These are phyloP conservation scores for Plenodomus biglobosus DNA, from an alignment of 2,329 filamentous ascomycete species.

Conservation along the genomic window DNA sequence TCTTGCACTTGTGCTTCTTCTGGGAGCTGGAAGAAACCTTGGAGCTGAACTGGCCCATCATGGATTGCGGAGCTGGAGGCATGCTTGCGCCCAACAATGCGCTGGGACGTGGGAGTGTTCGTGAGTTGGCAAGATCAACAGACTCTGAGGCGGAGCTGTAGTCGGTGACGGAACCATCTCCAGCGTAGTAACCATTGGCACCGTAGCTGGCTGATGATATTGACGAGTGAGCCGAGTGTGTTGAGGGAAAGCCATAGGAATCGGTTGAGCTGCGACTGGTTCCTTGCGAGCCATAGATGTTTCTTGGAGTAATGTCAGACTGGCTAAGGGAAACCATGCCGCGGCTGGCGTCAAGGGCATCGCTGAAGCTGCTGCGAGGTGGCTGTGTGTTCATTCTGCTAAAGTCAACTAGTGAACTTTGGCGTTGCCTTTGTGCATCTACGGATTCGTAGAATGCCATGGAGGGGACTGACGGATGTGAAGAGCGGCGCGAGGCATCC, in stretches of 20 bases:
- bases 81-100: constrained; percentile 62
- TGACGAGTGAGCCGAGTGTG: constrained; percentile 83
- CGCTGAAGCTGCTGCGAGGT: constrained; percentile 73
- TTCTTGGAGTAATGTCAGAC: constrained; percentile 70
- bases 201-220: constrained; percentile 83
- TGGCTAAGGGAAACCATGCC: constrained; percentile 96
- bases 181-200: constrained; percentile 78
- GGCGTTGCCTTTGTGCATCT: constrained; percentile 54
- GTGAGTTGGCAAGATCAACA: constrained; percentile 75
- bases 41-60: constrained; percentile 99
- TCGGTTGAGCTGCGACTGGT: constrained; percentile 72
- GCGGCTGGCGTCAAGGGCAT: constrained; percentile 88
- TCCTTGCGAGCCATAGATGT: constrained; percentile 74
- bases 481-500: constrained; percentile 68
- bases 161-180: constrained; percentile 81
- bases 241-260: constrained; percentile 86
- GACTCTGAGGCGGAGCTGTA: constrained; percentile 89
- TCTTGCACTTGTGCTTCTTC: constrained; percentile 99
- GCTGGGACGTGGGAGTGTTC: constrained; percentile 80
- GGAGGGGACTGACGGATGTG: constrained; percentile 77
- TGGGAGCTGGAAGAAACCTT: constrained; percentile 94
- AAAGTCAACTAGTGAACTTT: constrained; percentile 67
- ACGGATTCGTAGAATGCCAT: constrained; percentile 52
- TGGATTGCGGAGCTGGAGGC: constrained; percentile 85
- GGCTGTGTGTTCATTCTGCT: constrained; percentile 59